Base-by-base conservation (phyloP, 768 basidiomycete species). In the Pleurotus djamor region DNA sequence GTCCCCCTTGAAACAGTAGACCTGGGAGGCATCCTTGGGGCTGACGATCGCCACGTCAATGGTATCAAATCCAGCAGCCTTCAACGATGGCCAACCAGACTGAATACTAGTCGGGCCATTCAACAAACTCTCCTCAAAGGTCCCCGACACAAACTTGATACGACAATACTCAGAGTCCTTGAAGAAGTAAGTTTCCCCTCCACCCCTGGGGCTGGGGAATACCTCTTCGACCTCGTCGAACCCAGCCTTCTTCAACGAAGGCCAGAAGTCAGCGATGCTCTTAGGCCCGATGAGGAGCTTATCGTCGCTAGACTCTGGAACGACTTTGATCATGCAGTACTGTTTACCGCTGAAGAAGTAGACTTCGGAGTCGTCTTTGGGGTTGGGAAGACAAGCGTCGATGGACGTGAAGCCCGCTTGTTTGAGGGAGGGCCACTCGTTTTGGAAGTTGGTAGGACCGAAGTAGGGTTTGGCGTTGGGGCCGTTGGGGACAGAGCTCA, bases 331-430 rank as follows among this genome's bases (percentile, higher is more conserved):
- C 16, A 56, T 43, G 33, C 14, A n/a, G 54, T 44, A 56, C 16
- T 43, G 13, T 37, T 43, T 21, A 32, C 54, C 54, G 41, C 54
- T 56, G 54, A 56, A 56, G 54, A 41, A 56, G 41, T 56, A 56
- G 37, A 56, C 41, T 17, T 56, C 54, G 16, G 37, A 44, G 54
- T 43, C 16, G 54, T 56, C 54, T 10, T 56, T 41, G 5, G 54
- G 37, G 28, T 14, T 56, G 37, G 54, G 17, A 37, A 56, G 37
- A n/a, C n/a, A n/a, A 5, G 54, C 54, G 12, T 41, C 37, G 54
- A 56, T 21, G 41, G 37, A 17, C 38, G 3, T 56, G 41, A 56
- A 56, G 13, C 54, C 28, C 13, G 54, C 54, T 38, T 56, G 54
- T 17, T 56, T 56, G 37, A 56, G 41, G 41, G 54, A 44, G 4